Evolutionary conservation across 495 filamentous ascomycete genomes (phyloP), one percentile per base, ranked within the genome.

Genomic region (Achaetomiella virescens): DNA sequence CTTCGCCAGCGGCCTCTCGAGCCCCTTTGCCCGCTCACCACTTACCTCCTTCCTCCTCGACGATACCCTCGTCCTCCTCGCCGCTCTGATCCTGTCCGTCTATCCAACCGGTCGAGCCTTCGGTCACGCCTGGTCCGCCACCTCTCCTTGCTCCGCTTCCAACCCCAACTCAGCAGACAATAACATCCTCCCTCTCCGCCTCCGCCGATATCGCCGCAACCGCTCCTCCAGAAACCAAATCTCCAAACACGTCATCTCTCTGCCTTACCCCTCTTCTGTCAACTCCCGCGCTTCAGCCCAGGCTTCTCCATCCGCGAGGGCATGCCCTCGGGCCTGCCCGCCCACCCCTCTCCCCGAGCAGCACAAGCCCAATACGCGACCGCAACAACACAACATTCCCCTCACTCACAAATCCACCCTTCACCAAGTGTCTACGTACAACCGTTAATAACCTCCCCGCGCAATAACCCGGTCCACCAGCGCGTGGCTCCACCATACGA

Each of bases 1-100:
- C n/a, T 62, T 72, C 36, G 59, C 65, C n/a, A 48, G 44, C 37
- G 68, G 67, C 15, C 51, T 70, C 7, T 35, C 36, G 9, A 60
- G 59, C 24, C 8, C 49, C 31, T 58, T 72, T 0, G 61, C 66
- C 18, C 60, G 62, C 31, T 67, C 69, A n/a, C 59, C 65, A 38
- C 24, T 55, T 17, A 38, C 66, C 25, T 59, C 67, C 6, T 54
- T 72, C 6, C 38, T 74, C 36, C 62, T 76, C 25, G 71, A 78
- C 56, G 74, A 70, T 24, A 55, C 66, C 10, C 58, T 67, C 53
- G 65, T 75, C 27, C 59, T 75, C 9, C 38, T 75, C 7, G 63
- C 66, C 4, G 45, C 43, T 22, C 37, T 71, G 15, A 57, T 73
- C 10, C 51, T 75, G 1, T 52, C 57, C 2, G 35, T 48, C 24